Evolutionary conservation across 805 yeast species (phyloP), one percentile per base, ranked within the genome.

Genomic region (Metschnikowia corniflorae): DNA sequence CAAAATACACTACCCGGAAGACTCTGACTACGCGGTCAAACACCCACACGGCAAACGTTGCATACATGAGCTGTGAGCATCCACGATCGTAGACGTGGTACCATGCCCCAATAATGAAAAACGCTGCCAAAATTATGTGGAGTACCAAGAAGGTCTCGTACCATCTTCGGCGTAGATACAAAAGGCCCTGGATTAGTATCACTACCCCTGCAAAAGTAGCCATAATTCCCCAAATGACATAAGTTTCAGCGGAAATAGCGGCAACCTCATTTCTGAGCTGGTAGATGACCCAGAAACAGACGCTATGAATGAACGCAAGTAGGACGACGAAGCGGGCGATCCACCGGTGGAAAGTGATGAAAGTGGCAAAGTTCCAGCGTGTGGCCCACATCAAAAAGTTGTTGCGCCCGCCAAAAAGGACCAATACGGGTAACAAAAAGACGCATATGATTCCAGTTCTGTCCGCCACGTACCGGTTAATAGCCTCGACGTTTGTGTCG

Each of bases 21-120:
- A 70, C 2, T 33, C 78, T 48, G 29, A 61, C 38, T 1, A 61
- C 13, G 25, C 74, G 54, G 41, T 73, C 78, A 1, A 58, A 31
- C 0, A 53, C 50, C 95, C 95, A 87, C 7, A 86, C 65, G 0
- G 77, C 80, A 41, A 77, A 69, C 7, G 80, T 53, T 4, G 77
- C 72, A 39, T 74, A 77, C 38, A 52, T 45, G n/a, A 61, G 73
- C 45, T 53, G 48, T 15, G 51, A 52, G 32, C 58, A 65, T 0
- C 51, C 46, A 13, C 42, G 40, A 18, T 29, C 42, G 15, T 36
- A 33, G 12, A 42, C 32, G 26, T 49, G 53, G 29, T 24, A 34
- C 50, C 51, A 55, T 4, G 52, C 44, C 1, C 58, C 58, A 15
- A 50, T 15, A 9, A 55, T 35, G 26, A 51, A 55, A 18, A 49